Evolutionary conservation across 2,329 filamentous ascomycete genomes (phyloP), one percentile per base, ranked within the genome.

Genomic region (Aspergillus sp.): DNA sequence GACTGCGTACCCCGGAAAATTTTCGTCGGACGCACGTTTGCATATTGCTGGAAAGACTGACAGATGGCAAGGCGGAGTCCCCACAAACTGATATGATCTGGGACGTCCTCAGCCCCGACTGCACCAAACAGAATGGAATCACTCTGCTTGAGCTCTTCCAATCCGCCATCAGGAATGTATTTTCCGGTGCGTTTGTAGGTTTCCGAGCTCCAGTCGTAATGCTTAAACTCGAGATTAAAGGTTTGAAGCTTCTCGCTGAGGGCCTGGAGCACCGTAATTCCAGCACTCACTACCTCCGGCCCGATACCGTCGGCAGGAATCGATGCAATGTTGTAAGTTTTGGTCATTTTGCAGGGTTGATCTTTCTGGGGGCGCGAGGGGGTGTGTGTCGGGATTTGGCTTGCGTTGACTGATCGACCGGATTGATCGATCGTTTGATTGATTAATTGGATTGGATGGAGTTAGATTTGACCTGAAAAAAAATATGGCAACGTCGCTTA

Each of bases 241-340:
- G 75, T 74, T 33, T 76, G 70, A 1, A 81, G 66, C 1, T 74
- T 59, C 30, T 58, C 50, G 1, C 56, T 50, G 37, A 65, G 48
- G 9, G 62, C 58, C 37, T 81, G 72, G 40, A 88, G 64, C 0
- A 83, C 84, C 34, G 75, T 69, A 7, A 86, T 77, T 2, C 81
- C 82, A 1, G 81, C 81, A 29, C 74, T 69, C 61, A 85, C 78
- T 8, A 87, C 83, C 61, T 87, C 84, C 1, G 76, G 76, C 2
- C 84, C 83, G 47, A 87, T 86, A 42, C 83, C 83, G 56, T 87
- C 83, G 6, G 80, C 84, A 0, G 82, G 81, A 43, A 87, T 83
- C 28, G 73, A 75, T n/a, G 82, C 82, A 48, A 85, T 81, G 40
- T 60, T 70, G 54, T 76, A 73, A 9, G 59, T 54, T 37, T 58